Evolutionary conservation across 192 early-diverging fungal species (phyloP).

Genomic region (Radiomyces spectabilis): DNA sequence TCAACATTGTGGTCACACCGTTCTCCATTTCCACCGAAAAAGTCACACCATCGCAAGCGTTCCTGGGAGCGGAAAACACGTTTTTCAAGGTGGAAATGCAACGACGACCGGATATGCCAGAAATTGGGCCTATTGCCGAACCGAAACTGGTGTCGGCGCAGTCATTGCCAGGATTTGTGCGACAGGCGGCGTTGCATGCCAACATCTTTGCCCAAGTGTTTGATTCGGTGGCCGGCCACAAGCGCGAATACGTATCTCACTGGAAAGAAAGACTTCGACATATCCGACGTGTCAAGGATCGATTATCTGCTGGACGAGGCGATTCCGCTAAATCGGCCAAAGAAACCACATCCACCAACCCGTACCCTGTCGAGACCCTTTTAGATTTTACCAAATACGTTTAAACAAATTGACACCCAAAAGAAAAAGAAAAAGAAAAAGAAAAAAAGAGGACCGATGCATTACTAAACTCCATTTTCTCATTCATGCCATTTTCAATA

Average conservation of each 20-base stretch:
- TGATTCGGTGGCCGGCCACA: constrained; percentile 49
- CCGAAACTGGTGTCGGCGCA: constrained; percentile 77
- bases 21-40: constrained; percentile 23
- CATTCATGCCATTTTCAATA: too few relatives aligned
- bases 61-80: constrained; percentile 27
- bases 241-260: constrained; percentile 77
- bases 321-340: constrained; percentile 3
- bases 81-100: constrained; percentile 59
- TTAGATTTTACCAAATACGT: constrained; percentile 56
- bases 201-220: constrained; percentile 89
- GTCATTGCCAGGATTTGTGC: constrained; percentile 72
- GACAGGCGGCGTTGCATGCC: constrained; percentile 78
- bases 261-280: constrained; percentile 85
- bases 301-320: constrained; percentile 17
- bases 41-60: background rate
- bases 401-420: too few relatives aligned
- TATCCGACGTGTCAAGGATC: constrained; percentile 75
- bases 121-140: constrained; percentile 71
- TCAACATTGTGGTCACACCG: constrained; percentile 91
- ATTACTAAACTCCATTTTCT: too few relatives aligned
- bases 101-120: constrained; percentile 70
- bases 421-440: too few relatives aligned
- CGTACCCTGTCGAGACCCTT: background rate
- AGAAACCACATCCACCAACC: constrained; percentile 4
- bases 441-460: too few relatives aligned